Base-by-base conservation (phyloP, 768 basidiomycete genomes). In the Coprinellus micaceus region DNA sequence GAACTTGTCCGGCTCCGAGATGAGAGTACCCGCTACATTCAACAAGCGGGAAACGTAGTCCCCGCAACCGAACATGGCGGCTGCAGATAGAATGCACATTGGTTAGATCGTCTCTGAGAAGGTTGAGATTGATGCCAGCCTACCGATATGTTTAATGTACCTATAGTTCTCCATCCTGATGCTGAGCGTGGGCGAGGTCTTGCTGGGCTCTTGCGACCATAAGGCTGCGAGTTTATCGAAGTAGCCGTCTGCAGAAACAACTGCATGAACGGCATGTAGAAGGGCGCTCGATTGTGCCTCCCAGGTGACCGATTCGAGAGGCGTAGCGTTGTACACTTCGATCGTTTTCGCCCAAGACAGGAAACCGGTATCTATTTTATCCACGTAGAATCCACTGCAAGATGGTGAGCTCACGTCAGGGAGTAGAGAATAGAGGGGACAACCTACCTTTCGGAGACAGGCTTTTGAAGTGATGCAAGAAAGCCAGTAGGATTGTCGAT, bases 141-240 rank as follows among this genome's bases (percentile, higher is more conserved):
- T 65, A 77, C 72, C 73, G 43, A 77, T 58, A 58, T 69, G 76
- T 65, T 75, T 77, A 59, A 76, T 73, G 60, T 66, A 75, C 9
- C 63, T 63, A 46, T 72, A 67, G 62, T 82, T 78, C 47, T 81
- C 79, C 4, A 75, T 65, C 53, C 89, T 78, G 39, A 90, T 63
- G 50, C 89, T 86, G 5, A 84, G 73, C 44, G 69, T 69, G 11
- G 74, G 71, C 25, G 77, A 67, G 49, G 71, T 78, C 67, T 80
- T 83, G 54, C 77, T 80, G 24, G 89, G 88, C 69, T 96, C 94
- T 71, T 95, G 91, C 28, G 85, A 78, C 85, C 91, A 94, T 10
- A 91, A 76, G 11, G 72, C 67, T 22, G 81, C 75, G 17, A 94
- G 69, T 59, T 82, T 78, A 24, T 73, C 63, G 64, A 88, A 85